A percentile compares a stretch with the other conserved stretches of the same genome.
Evolutionary conservation across 495 filamentous ascomycete genomes (phyloP).

Genomic region (Hyaloscypha finlandica): DNA sequence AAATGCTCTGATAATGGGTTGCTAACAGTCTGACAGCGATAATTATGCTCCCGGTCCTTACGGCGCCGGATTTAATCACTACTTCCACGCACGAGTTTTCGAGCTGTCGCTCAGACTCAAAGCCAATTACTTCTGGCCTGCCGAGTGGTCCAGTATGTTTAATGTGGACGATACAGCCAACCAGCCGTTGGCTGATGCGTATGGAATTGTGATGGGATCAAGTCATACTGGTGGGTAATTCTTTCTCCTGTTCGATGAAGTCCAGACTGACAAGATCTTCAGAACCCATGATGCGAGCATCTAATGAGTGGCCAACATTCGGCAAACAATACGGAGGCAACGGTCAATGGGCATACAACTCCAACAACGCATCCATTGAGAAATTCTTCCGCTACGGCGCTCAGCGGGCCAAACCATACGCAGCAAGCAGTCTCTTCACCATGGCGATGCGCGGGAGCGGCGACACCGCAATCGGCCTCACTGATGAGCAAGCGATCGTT

Average conservation of each 20-base stretch:
- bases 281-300: constrained; percentile 72
- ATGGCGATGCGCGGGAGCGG: constrained; percentile 75
- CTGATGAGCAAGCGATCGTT: constrained; percentile 56
- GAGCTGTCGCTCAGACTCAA: constrained; percentile 69
- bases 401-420: constrained; percentile 63
- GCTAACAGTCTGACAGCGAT: constrained; percentile 24
- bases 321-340: constrained; percentile 46
- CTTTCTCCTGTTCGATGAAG: too few species aligned
- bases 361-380: constrained; percentile 64
- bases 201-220: constrained; percentile 70
- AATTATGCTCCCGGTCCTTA: constrained; percentile 51
- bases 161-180: constrained; percentile 68
- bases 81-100: constrained; percentile 70
- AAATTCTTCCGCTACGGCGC: constrained; percentile 69
- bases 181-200: constrained; percentile 68
- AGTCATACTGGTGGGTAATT: constrained; percentile 55
- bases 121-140: constrained; percentile 77
- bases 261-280: background rate
- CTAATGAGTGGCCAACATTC: constrained; percentile 67
- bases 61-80: constrained; percentile 59
- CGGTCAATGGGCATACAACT: constrained; percentile 64
- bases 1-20: background rate
- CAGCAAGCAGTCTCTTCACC: constrained; percentile 62
- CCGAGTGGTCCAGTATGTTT: constrained; percentile 71
- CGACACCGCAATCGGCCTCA: constrained; percentile 59